These are phyloP conservation scores for Cyclotella baltica DNA, from an alignment of 108 stramenopile species.

Conservation along the genomic window DNA sequence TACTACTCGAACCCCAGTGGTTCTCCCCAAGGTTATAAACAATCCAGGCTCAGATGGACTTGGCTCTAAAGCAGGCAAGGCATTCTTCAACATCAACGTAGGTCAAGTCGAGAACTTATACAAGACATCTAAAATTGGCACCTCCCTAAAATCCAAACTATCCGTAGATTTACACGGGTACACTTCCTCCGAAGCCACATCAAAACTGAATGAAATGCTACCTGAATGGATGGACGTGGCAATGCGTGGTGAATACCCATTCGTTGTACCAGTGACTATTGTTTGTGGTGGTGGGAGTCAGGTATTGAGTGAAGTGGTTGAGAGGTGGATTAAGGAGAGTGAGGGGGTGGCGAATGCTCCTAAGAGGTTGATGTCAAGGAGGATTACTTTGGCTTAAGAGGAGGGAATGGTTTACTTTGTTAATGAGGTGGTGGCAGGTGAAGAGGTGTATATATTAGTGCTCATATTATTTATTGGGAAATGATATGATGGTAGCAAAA, in stretches of 20 bases:
- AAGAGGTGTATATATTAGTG: no score
- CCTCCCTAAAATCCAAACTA: not conserved
- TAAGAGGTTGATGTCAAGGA: conserved; percentile 29
- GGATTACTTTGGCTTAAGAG: conserved; percentile 5
- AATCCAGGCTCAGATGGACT: conserved; percentile 33
- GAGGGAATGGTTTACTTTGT: no score
- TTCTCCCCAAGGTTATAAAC: conserved; percentile 10
- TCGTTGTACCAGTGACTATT: conserved; percentile 37
- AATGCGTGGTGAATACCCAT: conserved; percentile 45
- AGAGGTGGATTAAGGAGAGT: conserved; percentile 41
- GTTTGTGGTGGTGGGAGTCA: conserved; percentile 49
- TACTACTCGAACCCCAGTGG: not conserved
- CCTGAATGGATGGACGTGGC: conserved; percentile 42
- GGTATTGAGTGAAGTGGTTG: conserved; percentile 40
- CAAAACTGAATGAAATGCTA: conserved; percentile 29
- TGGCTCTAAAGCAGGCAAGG: conserved; percentile 49
- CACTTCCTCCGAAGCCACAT: conserved; percentile 30
- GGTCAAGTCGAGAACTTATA: conserved; percentile 46
- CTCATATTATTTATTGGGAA: no score
- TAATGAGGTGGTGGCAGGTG: no score
- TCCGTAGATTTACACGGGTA: conserved; percentile 45
- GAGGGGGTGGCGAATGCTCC: conserved; percentile 49
- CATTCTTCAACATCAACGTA: conserved; percentile 33
- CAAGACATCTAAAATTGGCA: conserved; percentile 25
- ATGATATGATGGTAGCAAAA: no score